Evolutionary conservation across 306 rosid species (phyloP), one percentile per base, ranked within the genome.

Genomic region (Citrullus colocynthis): DNA sequence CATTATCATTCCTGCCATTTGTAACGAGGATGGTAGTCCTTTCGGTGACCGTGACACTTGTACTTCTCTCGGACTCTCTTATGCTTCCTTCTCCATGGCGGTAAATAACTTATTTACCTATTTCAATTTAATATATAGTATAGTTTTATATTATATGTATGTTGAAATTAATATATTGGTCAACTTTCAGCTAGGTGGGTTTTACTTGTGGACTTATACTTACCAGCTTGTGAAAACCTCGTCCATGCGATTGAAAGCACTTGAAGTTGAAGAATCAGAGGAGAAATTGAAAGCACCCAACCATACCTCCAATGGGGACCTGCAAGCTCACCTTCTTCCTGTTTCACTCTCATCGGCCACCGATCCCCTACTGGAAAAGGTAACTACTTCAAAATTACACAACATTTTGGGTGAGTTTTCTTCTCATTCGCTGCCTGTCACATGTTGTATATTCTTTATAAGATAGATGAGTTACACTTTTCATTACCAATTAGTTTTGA

Each of bases 1-100:
- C 36, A 90, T 95, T 54, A 67, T 92, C 20, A 45, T 95, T 71
- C 99, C 99, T 58, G 97, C 99, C 13, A 86, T 87, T 55, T 95
- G 99, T 80, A 72, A 81, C 32, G 90, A 92, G 84, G 86, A 80
- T 4, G 96, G 92, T 52, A 89, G 84, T 28, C 97, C 99, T 49
- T 92, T 95, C 57, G 96, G 99, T 36, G 76, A 82, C 21, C 86
- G 10, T 16, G 75, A 78, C 17, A 49, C 75, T 76, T 95, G 99
- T 24, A 82, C 24, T 52, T 72, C 65, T 17, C 48, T 81, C 36
- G 99, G 91, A 62, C 88, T 90, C 82, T 87, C 99, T 34, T 95
- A 95, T 45, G 93, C 89, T 57, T 87, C 99, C 54, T 92, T 92
- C 85, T 95, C 99, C 59, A 92, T 90, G 97, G 97, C 99, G 80